Evolutionary conservation across 208 protist genomes (phyloP).

Genomic region (Crithidia bombi): DNA sequence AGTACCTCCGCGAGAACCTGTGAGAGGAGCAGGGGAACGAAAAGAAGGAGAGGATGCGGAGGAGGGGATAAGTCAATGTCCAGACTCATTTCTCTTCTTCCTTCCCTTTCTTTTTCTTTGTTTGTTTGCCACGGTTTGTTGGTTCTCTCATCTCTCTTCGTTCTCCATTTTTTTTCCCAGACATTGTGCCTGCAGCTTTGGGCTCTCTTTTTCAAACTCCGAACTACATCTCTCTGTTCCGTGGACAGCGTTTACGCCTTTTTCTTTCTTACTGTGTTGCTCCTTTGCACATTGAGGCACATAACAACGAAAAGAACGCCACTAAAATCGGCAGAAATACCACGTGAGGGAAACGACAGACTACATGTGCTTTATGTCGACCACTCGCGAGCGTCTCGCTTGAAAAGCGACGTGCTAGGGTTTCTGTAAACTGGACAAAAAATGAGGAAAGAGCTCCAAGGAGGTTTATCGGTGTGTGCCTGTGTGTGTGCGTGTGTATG

Average conservation of each 20-base stretch:
- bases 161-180: neutral
- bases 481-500: too few relatives aligned
- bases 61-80: neutral
- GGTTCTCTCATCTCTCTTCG: neutral
- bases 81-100: neutral
- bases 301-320: neutral
- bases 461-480: neutral
- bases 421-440: neutral
- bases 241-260: neutral
- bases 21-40: constrained; percentile 17
- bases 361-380: constrained; percentile 6
- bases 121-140: too few relatives aligned
- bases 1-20: constrained; percentile 84
- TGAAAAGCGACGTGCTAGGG: neutral
- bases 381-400: neutral
- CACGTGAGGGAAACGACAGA: neutral
- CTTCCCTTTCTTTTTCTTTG: neutral
- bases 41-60: too few relatives aligned
- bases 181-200: neutral
- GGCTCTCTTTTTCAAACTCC: neutral
- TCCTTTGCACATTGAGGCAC: neutral
- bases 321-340: neutral
- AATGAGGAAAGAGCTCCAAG: neutral
- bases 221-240: neutral
- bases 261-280: neutral